Evolutionary conservation across 495 filamentous ascomycete genomes (phyloP), one percentile per base, ranked within the genome.

Genomic region (Penicillium coffeae): DNA sequence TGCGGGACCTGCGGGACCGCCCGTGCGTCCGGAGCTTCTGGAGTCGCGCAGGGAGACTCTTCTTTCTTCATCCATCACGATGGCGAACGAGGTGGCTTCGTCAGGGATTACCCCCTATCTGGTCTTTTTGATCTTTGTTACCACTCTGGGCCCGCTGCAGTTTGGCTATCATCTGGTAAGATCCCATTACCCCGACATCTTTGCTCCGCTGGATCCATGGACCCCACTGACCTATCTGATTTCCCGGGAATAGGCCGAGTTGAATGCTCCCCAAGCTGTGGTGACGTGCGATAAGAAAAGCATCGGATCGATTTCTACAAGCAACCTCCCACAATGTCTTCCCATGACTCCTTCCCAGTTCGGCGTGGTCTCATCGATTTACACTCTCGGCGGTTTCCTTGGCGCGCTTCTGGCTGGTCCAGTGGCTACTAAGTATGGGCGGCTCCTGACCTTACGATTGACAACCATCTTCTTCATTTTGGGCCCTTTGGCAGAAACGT

Each of bases 221-320:
- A 35, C 33, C 38, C 21, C 15, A 45, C 25, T 38, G 22, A 51
- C 25, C 30, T n/a, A n/a, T n/a, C n/a, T 21, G 16, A 13, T 41
- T 1, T 16, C 22, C 16, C n/a, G 13, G 16, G 7, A 22, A 37
- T 61, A 96, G 91, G 87, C 90, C 47, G 93, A 97, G 64, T 80
- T 98, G 21, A 98, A 98, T 64, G 88, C 93, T 21, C 93, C 93
- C 9, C 84, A 95, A 76, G 81, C 87, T 62, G 88, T 92, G 54
- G 83, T 97, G 53, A 90, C 85, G 43, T 94, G 88, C 73, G 80
- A 83, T 37, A 81, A 75, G 56, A 81, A 82, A 55, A 72, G 75
- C 40, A 76, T 83, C 47, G 74, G 74, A 43, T 54, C 65, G 14
- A 34, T 55, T 14, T 51, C 52, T 22, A 34, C 70, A 32, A 39